Evolutionary conservation across 805 yeast species (phyloP).

Genomic region (Lipomyces spencermartinsiae): DNA sequence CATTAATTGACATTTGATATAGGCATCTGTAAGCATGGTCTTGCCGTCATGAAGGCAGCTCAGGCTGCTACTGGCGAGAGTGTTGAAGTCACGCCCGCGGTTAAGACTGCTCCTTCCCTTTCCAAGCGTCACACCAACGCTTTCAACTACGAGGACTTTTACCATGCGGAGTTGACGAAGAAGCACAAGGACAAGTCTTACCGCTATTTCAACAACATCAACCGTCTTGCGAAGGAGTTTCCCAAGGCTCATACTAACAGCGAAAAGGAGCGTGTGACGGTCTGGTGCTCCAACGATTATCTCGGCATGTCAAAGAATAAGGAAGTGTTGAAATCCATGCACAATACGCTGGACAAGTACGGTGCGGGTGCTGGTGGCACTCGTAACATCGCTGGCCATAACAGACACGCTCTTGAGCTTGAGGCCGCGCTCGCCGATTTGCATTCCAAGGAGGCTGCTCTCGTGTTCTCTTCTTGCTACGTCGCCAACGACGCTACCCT

Average conservation of each 20-base stretch:
- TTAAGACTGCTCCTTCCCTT: slow-evolving; percentile 1
- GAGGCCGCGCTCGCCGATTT: slow-evolving; percentile 88
- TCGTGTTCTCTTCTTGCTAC: slow-evolving; percentile 93
- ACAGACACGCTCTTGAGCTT: slow-evolving; percentile 81
- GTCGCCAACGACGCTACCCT: slow-evolving; percentile 97
- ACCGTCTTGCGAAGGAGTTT: slow-evolving; percentile 90
- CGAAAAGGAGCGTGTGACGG: slow-evolving; percentile 81
- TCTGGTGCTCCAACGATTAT: slow-evolving; percentile 99
- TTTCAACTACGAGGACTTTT: slow-evolving; percentile 76
- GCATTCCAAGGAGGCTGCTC: slow-evolving; percentile 93
- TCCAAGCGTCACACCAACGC: slow-evolving; percentile 41
- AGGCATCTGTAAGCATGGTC: slow-evolving; percentile 39
- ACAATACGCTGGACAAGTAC: slow-evolving; percentile 77
- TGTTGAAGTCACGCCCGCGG: slow-evolving; percentile 17
- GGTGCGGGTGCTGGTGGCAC: slow-evolving; percentile 99
- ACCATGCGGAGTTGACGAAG: slow-evolving; percentile 67
- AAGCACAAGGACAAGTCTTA: slow-evolving; percentile 91
- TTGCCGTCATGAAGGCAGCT: slow-evolving; percentile 39
- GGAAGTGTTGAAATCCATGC: slow-evolving; percentile 76
- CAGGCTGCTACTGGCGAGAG: slow-evolving; percentile 27
- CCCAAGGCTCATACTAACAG: slow-evolving; percentile 86
- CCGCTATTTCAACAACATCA: slow-evolving; percentile 95
- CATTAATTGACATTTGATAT: not conserved
- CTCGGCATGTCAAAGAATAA: slow-evolving; percentile 90
- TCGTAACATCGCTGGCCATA: slow-evolving; percentile 98